These are phyloP conservation scores for Candida vaughaniae DNA, from an alignment of 805 yeast species.

Conservation along the genomic window DNA sequence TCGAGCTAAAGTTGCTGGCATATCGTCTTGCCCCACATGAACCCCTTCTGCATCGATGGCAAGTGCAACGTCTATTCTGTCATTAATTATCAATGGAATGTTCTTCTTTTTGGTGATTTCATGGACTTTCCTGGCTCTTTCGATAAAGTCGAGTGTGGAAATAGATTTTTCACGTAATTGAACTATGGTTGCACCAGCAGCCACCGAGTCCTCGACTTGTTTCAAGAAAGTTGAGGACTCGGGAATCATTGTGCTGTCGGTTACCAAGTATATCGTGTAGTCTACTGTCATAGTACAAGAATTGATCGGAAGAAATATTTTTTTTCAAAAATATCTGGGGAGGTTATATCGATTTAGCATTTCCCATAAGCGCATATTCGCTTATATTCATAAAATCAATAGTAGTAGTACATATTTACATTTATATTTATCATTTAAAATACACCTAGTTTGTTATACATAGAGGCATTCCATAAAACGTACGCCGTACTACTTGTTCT, in stretches of 20 bases:
- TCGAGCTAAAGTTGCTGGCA: conserved; percentile 61
- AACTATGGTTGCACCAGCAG: conserved; percentile 74
- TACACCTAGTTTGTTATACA: too few species aligned
- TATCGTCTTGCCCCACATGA: conserved; percentile 91
- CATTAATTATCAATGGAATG: conserved; percentile 82
- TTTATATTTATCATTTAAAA: too few species aligned
- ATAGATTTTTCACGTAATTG: conserved; percentile 80
- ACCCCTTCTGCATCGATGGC: conserved; percentile 90
- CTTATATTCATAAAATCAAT: too few species aligned
- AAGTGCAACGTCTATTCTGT: conserved; percentile 82
- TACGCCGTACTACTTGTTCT: too few species aligned
- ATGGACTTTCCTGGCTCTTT: conserved; percentile 60
- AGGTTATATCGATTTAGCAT: too few species aligned
- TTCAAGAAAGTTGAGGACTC: conserved; percentile 44
- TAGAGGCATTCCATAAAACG: too few species aligned
- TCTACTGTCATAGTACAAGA: conserved; percentile 35
- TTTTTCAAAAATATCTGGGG: too few species aligned
- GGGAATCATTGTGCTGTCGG: conserved; percentile 77
- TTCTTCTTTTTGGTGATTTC: conserved; percentile 54
- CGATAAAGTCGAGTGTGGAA: conserved; percentile 66
- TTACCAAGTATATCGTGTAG: conserved; percentile 71
- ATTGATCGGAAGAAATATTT: too few species aligned
- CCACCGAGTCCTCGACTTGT: conserved; percentile 63
- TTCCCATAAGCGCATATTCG: not conserved
- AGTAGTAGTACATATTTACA: too few species aligned